A percentile compares a stretch with the other conserved stretches of the same genome.
Conservation (phyloP, 306 rosid species). For the Prunus campanulata region DNA sequence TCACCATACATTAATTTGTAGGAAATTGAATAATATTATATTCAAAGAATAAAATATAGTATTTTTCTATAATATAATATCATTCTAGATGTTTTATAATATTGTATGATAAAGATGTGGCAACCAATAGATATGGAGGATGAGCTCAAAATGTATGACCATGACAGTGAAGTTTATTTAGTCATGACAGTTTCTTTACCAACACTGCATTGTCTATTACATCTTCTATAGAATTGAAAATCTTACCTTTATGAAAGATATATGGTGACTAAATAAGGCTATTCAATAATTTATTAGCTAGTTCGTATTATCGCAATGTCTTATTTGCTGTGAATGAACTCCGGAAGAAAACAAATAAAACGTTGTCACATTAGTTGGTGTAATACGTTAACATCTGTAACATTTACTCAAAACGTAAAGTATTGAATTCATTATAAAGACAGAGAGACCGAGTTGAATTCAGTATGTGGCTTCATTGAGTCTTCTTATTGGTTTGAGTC, state of each 20-base stretch:
- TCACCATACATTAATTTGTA: background rate
- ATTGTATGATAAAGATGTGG: background rate
- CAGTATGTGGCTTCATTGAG: background rate
- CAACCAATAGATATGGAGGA: background rate
- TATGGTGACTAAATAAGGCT: background rate
- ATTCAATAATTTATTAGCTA: background rate
- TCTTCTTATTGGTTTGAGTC: constrained; percentile 7
- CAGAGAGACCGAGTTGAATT: background rate
- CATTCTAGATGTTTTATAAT: background rate
- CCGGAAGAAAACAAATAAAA: background rate
- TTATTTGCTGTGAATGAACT: background rate
- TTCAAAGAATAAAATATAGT: background rate
- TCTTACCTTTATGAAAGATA: background rate
- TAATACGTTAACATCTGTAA: too few relatives aligned
- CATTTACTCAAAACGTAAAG: background rate
- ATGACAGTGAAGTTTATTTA: background rate
- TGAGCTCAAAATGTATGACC: background rate
- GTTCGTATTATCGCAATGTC: too few relatives aligned
- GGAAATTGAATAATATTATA: background rate
- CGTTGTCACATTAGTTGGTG: too few relatives aligned
- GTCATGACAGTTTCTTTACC: background rate
- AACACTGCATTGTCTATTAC: background rate
- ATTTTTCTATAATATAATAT: background rate
- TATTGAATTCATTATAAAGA: background rate
- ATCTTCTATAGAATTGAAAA: background rate